A percentile compares a stretch with the other conserved stretches of the same genome.
phyloP scores from a whole-genome alignment of 805 yeast species.

The Starmerella kuoi region DNA sequence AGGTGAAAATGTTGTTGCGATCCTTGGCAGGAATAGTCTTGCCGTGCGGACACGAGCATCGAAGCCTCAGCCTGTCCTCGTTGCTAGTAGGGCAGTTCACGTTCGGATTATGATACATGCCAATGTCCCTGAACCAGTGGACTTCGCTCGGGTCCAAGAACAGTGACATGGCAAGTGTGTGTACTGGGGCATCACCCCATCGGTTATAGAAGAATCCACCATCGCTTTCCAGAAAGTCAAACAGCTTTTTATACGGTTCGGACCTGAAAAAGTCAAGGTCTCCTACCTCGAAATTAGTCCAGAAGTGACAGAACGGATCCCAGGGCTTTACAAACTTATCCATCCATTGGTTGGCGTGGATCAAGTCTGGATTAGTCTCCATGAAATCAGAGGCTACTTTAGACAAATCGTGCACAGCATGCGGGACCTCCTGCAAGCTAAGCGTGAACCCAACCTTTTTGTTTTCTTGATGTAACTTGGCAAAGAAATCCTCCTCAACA shows the following conservation, averaged over 20 bases:
- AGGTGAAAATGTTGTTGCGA: conserved; percentile 12
- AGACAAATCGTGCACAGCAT: conserved; percentile 75
- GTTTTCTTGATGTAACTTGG: conserved; percentile 54
- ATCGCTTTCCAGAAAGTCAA: conserved; percentile 50
- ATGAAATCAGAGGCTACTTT: conserved; percentile 38
- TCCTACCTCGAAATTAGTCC: conserved; percentile 92
- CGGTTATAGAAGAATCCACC: conserved; percentile 85
- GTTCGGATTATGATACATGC: conserved; percentile 56
- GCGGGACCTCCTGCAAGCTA: conserved; percentile 60
- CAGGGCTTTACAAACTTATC: conserved; percentile 54
- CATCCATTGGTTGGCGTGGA: conserved; percentile 47
- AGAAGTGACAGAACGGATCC: conserved; percentile 68
- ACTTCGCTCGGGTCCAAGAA: conserved; percentile 54
- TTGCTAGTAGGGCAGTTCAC: conserved; percentile 54
- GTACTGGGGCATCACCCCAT: conserved; percentile 98
- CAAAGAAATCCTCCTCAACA: conserved; percentile 80
- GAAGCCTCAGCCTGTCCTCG: conserved; percentile 4
- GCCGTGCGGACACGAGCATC: conserved; percentile 14
- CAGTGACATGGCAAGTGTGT: conserved; percentile 74
- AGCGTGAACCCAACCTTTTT: conserved; percentile 82
- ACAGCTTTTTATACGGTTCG: conserved; percentile 52
- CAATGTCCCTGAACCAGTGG: conserved; percentile 88
- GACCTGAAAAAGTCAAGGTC: conserved; percentile 62
- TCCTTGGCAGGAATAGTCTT: not conserved
- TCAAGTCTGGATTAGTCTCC: conserved; percentile 36